phyloP scores from a whole-genome alignment of 2,329 filamentous ascomycete genomes.

The Fusarium austroafricanum region DNA sequence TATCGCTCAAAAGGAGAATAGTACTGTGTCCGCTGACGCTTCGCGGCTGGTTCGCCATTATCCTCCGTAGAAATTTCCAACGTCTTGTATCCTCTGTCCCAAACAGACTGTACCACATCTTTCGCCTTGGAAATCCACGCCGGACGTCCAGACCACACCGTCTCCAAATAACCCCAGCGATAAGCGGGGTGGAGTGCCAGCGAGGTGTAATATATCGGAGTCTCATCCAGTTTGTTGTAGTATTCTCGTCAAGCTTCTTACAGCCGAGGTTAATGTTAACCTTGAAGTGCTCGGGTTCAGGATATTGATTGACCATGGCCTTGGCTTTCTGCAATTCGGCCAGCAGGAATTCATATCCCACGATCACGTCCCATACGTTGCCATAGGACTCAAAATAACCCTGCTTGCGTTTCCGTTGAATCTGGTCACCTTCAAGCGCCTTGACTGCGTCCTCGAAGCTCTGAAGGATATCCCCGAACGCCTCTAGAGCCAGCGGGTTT shows the following conservation, averaged over 20 bases:
- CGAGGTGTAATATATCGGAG: constrained; percentile 18
- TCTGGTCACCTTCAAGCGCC: background rate
- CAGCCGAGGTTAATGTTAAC: constrained; percentile 20
- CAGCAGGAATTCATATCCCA: constrained; percentile 21
- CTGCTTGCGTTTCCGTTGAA: background rate
- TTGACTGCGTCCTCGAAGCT: background rate
- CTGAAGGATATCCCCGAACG: constrained; percentile 24
- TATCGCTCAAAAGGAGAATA: no score
- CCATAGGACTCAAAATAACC: background rate
- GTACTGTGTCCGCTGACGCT: no score
- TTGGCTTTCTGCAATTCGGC: constrained; percentile 5
- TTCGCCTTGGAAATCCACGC: no score
- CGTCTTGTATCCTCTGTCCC: no score
- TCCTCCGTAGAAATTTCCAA: no score
- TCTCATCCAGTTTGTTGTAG: constrained; percentile 5
- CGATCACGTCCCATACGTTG: constrained; percentile 14
- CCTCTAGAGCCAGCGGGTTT: constrained; percentile 30
- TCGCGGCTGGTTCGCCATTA: no score
- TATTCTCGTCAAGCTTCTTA: constrained; percentile 27
- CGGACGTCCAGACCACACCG: background rate
- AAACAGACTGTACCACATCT: no score
- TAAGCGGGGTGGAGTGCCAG: constrained; percentile 16
- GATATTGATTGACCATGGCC: background rate
- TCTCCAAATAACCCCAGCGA: constrained; percentile 24
- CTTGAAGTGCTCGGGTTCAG: constrained; percentile 17